Base-by-base conservation (phyloP, 2,329 filamentous ascomycete species). In the Claviceps lovelessii region DNA sequence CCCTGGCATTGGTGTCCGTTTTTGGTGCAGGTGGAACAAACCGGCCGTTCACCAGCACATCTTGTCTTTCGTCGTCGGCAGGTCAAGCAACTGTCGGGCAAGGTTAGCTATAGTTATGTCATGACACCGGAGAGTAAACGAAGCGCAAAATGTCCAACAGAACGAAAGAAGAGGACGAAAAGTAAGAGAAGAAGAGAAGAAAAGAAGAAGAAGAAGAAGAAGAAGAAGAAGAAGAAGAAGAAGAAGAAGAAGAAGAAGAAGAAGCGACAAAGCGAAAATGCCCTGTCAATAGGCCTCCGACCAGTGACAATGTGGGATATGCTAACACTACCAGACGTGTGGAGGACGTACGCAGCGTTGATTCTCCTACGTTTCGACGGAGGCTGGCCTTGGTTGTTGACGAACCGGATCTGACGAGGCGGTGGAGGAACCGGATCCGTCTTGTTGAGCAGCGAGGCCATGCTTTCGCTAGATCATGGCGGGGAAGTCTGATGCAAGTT, bases 331-430 rank as follows among this genome's bases (percentile, higher is more conserved):
- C 51, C 42, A 13, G 50, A 29, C 8, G 29, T 23, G 28, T 31
- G 28, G 31, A 35, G 42, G 50, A 77, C 83, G 69, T 76, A 87
- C 81, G 87, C 87, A 63, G 86, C 84, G 70, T 84, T 88, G 64
- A 91, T 87, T 62, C 87, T 78, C 65, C 87, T 79, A 62, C 86
- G 77, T 70, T 90, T 91, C 31, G 85, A 84, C 58, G 87, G 86
- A 51, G 87, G 87, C 60, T 88, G 85, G 58, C 87, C 86, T 70
- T 90, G 85, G 63, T 84, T 89, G 60, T 88, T 86, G 62, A 91
- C 86, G 67, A 90, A 91, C 62, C 86, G 84, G 61, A 88, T 87
- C 66, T 79, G 77, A 67, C 79, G 56, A 42, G 54, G 81, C 55
- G 72, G 76, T 49, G 74, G 71, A 58, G 60, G 65, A 59, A 59